Evolutionary conservation across 176 grass and related monocot species (phyloP).

Genomic region (Zoysia japonica): DNA sequence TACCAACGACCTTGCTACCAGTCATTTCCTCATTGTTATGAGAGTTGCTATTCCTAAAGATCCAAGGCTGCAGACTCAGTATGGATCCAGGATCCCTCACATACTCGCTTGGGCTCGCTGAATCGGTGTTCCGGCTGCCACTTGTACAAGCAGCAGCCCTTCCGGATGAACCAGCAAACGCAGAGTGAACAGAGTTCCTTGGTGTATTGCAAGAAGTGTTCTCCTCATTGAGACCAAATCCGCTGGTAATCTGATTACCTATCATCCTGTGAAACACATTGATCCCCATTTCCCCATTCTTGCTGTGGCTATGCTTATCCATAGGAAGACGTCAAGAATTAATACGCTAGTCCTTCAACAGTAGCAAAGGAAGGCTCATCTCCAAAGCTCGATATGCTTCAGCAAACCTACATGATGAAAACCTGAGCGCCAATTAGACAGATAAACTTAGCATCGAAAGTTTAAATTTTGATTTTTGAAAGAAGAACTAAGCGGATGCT

Average conservation of each 20-base stretch:
- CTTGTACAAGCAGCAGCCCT: conserved; percentile 35
- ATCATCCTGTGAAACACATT: conserved; percentile 54
- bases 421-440: conserved; percentile 9
- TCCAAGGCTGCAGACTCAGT: conserved; percentile 96
- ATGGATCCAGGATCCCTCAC: conserved; percentile 69
- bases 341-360: conserved; percentile 30
- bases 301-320: conserved; percentile 53
- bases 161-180: conserved; percentile 10
- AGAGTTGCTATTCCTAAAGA: conserved; percentile 62
- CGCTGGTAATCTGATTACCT: conserved; percentile 38
- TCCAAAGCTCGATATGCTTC: conserved; percentile 21
- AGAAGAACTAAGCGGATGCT: not conserved
- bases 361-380: not conserved
- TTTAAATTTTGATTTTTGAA: conserved; percentile 2
- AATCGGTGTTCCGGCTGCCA: conserved; percentile 14
- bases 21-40: conserved; percentile 37
- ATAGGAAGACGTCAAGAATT: conserved; percentile 38
- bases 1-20: conserved; percentile 2
- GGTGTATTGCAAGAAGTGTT: conserved; percentile 63
- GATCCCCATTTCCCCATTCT: conserved; percentile 34
- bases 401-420: conserved; percentile 32
- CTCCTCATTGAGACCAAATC: conserved; percentile 48
- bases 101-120: conserved; percentile 51
- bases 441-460: conserved; percentile 4
- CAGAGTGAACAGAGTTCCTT: conserved; percentile 34